Evolutionary conservation across 768 basidiomycete species (phyloP), one percentile per base, ranked within the genome.

Genomic region (Leucogyrophana mollusca): DNA sequence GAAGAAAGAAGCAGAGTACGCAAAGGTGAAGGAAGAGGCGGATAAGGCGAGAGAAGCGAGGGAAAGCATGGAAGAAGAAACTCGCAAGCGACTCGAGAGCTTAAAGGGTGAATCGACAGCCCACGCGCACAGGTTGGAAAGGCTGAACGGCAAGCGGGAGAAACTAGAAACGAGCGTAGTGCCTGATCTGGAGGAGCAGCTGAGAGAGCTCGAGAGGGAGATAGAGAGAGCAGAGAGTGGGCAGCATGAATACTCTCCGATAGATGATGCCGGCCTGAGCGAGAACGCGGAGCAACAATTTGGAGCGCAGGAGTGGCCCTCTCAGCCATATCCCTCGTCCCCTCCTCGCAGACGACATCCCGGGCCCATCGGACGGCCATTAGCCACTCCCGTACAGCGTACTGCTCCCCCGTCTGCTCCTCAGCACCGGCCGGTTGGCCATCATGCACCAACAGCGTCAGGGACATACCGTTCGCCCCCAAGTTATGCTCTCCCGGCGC

Each of bases 131-230:
- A 79, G 79, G 57, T 65, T 91, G 48, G 93, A 95, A 48, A 81
- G 79, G 57, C 64, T 91, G 43, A 72, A 60, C 22, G 71, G 67
- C 46, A 85, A 83, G 69, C 75, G 74, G 57, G 88, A 90, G 42
- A 86, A 77, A 59, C 62, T 90, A 42, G 85, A 87, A 57, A 67
- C 56, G 4, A 66, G 66, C 23, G 67, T 75, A 11, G 71, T 92
- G 14, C 74, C 74, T 1, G 87, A 87, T 49, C 71, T 92, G 34
- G 87, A 89, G 64, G 75, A 78, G 40, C 79, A 83, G 60, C 69
- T 91, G 34, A 69, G 69, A 48, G 76, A 77, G 34, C 65, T 87
- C 40, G 76, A 79, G 53, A 68, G 68, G 20, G 83, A 90, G 62
- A 77, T 87, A 17, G 80, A 83, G 57, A 44, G 69, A 47, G 51